These are phyloP conservation scores for Pseudozyma flocculosa DNA, from an alignment of 1,284 basidiomycete species.

Conservation along the genomic window DNA sequence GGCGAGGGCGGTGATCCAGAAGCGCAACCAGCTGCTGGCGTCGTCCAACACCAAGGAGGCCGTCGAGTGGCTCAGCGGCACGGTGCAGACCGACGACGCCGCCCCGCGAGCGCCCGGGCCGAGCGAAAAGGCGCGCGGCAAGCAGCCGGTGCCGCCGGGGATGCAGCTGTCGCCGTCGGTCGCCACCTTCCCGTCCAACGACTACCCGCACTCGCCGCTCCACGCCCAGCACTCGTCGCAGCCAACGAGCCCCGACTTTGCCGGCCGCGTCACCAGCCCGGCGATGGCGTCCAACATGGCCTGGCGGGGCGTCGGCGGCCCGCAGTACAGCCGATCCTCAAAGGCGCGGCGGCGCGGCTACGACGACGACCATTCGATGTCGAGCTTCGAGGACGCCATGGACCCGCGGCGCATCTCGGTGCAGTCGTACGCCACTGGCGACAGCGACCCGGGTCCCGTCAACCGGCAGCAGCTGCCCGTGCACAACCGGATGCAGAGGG, in stretches of 20 bases:
- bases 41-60: conserved; percentile 43
- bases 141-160: conserved; percentile 35
- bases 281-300: conserved; percentile 29
- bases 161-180: conserved; percentile 33
- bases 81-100: conserved; percentile 17
- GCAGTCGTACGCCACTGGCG: conserved; percentile 46
- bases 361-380: conserved; percentile 44
- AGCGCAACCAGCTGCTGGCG: conserved; percentile 64
- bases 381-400: conserved; percentile 35
- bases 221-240: conserved; percentile 13
- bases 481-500: conserved; percentile 35
- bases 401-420: conserved; percentile 45
- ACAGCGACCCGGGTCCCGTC: conserved; percentile 48
- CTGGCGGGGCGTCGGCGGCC: conserved; percentile 29
- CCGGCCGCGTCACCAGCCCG: conserved; percentile 12
- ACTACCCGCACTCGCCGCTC: conserved; percentile 28
- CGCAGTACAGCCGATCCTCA: conserved; percentile 18
- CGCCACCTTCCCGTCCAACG: conserved; percentile 24
- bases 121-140: conserved; percentile 48
- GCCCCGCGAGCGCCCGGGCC: conserved; percentile 8
- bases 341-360: conserved; percentile 33
- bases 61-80: conserved; percentile 47
- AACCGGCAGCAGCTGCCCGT: conserved; percentile 18
- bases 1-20: conserved; percentile 91
- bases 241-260: conserved; percentile 20